Evolutionary conservation across 2,329 filamentous ascomycete species (phyloP), one percentile per base, ranked within the genome.

Genomic region (Colletotrichum truncatum): DNA sequence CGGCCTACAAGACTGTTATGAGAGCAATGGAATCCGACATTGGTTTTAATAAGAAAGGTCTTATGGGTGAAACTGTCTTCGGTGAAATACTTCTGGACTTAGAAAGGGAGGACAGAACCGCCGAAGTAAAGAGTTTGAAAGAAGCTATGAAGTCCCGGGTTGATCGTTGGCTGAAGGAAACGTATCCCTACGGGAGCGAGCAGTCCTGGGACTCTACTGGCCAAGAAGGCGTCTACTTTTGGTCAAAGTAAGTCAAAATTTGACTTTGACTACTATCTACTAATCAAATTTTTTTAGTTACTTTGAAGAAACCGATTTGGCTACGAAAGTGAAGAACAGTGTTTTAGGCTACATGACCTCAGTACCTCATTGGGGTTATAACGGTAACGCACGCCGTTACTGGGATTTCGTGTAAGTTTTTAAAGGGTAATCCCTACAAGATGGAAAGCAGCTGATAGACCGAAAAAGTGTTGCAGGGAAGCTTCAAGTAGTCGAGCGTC

Each of bases 151-250:
- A 76, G 14, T 72, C 72, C 2, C 79, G 87, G 1, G 84, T 85
- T 1, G 66, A 77, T 5, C 68, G 74, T 1, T 89, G 87, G 87
- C 72, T 83, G n/a, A 74, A 74, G 0, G 74, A 84, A 55, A 77
- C 79, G 6, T 82, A 84, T 8, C 87, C 87, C 0, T 89, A 82
- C 64, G 87, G 86, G 0, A 87, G 84, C 53, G 87, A 89, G 70
- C 86, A 87, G 84, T 82, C 85, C 0, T 89, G 87, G 86, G 86
- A 89, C 62, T 87, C 83, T 0, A 89, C 86, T 0, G 86, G 85
- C 0, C 86, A 89, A 67, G 86, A 89, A 70, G 86, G 86, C 1
- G 84, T 89, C 0, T 88, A 87, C 65, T 85, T 85, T 58, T 88
- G 86, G 85, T 76, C 81, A 3, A 82, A 80, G 79, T 80, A 68